Percentiles rank a stretch among this genome's conserved stretches.
Evolutionary conservation across 768 basidiomycete genomes (phyloP).

Genomic region (Exidia glandulosa): DNA sequence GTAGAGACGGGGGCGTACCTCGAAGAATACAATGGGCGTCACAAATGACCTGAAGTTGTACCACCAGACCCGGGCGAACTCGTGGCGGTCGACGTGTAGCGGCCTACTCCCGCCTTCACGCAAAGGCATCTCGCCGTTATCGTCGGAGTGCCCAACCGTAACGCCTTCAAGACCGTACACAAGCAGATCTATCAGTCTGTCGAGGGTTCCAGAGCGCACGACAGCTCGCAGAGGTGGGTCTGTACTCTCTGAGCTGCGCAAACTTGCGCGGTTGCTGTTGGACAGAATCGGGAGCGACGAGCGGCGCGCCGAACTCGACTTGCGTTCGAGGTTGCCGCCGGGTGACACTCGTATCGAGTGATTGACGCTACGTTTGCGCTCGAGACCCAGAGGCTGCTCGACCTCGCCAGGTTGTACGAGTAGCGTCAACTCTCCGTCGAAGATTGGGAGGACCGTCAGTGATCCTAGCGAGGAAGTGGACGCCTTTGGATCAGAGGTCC

Average conservation of each 20-base stretch:
- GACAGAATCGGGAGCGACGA: slow-evolving; percentile 74
- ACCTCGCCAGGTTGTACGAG: slow-evolving; percentile 42
- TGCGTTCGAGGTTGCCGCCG: slow-evolving; percentile 53
- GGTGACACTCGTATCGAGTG: slow-evolving; percentile 76
- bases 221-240: slow-evolving; percentile 66
- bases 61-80: slow-evolving; percentile 77
- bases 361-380: slow-evolving; percentile 33
- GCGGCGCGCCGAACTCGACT: slow-evolving; percentile 60
- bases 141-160: slow-evolving; percentile 72
- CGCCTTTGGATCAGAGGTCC: neutral
- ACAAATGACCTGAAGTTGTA: slow-evolving; percentile 73
- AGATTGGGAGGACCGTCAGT: slow-evolving; percentile 54
- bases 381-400: slow-evolving; percentile 22
- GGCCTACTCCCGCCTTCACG: slow-evolving; percentile 64
- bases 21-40: slow-evolving; percentile 71
- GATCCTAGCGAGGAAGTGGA: neutral
- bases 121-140: slow-evolving; percentile 76
- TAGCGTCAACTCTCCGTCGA: slow-evolving; percentile 63
- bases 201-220: slow-evolving; percentile 69
- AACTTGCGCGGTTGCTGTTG: slow-evolving; percentile 34
- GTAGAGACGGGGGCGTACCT: slow-evolving; percentile 37
- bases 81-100: slow-evolving; percentile 56
- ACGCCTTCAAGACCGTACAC: slow-evolving; percentile 69
- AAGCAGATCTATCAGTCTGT: slow-evolving; percentile 60
- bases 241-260: slow-evolving; percentile 48